These are phyloP conservation scores for Suillus alpinus DNA, from an alignment of 768 basidiomycete species.

Conservation along the genomic window DNA sequence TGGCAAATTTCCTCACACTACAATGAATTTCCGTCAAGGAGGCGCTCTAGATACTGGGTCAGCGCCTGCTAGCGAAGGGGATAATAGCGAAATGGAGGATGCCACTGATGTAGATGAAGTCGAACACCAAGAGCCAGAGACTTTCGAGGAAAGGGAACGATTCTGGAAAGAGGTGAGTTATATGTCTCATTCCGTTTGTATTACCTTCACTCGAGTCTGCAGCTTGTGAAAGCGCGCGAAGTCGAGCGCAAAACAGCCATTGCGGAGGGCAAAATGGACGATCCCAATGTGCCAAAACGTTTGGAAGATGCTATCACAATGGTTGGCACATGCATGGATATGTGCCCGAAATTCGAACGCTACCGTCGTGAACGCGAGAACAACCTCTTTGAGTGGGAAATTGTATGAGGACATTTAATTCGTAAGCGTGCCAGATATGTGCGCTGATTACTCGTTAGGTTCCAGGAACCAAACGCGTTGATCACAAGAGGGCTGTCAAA, in stretches of 20 bases:
- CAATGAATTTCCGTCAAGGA: conserved; percentile 33
- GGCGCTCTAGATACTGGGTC: conserved; percentile 27
- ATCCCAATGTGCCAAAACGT: conserved; percentile 73
- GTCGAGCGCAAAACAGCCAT: conserved; percentile 71
- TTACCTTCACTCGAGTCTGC: conserved; percentile 17
- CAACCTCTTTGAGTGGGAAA: conserved; percentile 84
- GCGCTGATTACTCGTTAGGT: conserved; percentile 51
- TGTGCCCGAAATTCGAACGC: conserved; percentile 94
- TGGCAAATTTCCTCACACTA: conserved; percentile 41
- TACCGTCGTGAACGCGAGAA: conserved; percentile 89
- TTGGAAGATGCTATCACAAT: conserved; percentile 92
- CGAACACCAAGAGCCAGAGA: conserved; percentile 53
- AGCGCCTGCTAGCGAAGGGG: conserved; percentile 32
- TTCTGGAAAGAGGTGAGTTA: conserved; percentile 70
- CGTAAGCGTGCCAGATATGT: conserved; percentile 9
- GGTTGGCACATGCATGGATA: conserved; percentile 86
- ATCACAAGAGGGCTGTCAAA: conserved; percentile 87
- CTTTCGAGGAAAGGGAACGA: conserved; percentile 60
- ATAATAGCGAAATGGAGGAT: conserved; percentile 34
- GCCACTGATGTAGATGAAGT: conserved; percentile 25
- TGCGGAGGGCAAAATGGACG: conserved; percentile 82
- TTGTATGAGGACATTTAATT: conserved; percentile 44
- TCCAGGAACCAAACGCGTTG: conserved; percentile 80
- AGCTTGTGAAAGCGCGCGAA: conserved; percentile 77
- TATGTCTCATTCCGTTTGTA: conserved; percentile 8